Base-by-base conservation (phyloP, 805 yeast species). In the Wickerhamiella vanderwaltii region DNA sequence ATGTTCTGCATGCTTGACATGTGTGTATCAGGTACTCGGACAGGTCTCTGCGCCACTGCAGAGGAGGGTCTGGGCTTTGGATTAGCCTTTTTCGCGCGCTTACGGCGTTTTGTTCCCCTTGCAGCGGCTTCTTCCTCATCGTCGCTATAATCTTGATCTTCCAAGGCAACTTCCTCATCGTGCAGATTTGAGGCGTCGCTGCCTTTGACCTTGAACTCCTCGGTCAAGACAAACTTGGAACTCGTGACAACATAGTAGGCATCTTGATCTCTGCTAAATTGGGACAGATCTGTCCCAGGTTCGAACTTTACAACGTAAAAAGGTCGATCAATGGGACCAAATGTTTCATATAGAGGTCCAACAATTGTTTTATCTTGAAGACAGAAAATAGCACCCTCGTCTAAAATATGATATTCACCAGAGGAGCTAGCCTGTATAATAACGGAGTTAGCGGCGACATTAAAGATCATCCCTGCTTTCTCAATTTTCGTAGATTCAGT, bases 171-270 rank as follows among this genome's bases (percentile, higher is more conserved):
- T 54, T 91, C 98, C 62, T 91, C 97, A 59, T 91, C 98, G 57
- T 84, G 80, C 58, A 84, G 78, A 52, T 91, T 91, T 54, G 94
- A 81, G 0, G 98, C 98, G 63, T 91, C 98, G 1, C 86, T 79
- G 18, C 97, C 98, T 53, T 79, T 87, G 17, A 69, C 63, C 51
- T 75, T 82, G 43, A 87, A 69, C 18, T 73, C 63, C 39, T 79
- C 80, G 0, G 97, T 88, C 48, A 77, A 74, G 6, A 81, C 66
- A 61, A 86, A 88, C 42, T 79, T 71, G 0, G 95, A 79, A 28
- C 74, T 80, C 2, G 86, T 79, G 1, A 82, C 91, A 5, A 87
- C 88, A 50, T 80, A 84, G 58, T 53, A 84, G 0, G 79, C 88
- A 32, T 68, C 68, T 12, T 60, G 57, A 1, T 84, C 87, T 39